Evolutionary conservation across 2,329 filamentous ascomycete genomes (phyloP).

Genomic region (Hypomyces perniciosus): DNA sequence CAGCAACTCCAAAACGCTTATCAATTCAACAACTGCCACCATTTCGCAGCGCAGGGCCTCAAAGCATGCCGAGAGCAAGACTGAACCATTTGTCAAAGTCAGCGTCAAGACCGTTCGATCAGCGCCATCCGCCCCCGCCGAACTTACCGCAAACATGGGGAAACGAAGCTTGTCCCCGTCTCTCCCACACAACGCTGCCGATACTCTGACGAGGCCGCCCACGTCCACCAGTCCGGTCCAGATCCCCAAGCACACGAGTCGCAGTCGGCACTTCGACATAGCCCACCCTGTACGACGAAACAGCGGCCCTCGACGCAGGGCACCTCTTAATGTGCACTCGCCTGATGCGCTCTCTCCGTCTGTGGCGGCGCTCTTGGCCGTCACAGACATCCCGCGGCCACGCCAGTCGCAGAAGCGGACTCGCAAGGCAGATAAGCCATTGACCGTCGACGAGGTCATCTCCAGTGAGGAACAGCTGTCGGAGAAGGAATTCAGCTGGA

Average conservation of each 20-base stretch:
- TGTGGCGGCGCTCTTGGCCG: slow-evolving; percentile 54
- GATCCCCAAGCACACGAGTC: slow-evolving; percentile 43
- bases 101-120: slow-evolving; percentile 16
- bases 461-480: slow-evolving; percentile 44
- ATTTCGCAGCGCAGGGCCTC: slow-evolving; percentile 18
- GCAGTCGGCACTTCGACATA: slow-evolving; percentile 22
- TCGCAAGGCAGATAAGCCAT: slow-evolving; percentile 19
- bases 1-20: not conserved
- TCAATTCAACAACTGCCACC: slow-evolving; percentile 3
- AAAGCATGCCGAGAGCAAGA: slow-evolving; percentile 26
- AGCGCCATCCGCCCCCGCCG: slow-evolving; percentile 11
- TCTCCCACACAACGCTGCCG: slow-evolving; percentile 22
- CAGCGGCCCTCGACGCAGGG: slow-evolving; percentile 28
- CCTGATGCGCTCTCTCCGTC: slow-evolving; percentile 53
- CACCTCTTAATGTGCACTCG: slow-evolving; percentile 39
- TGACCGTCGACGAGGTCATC: slow-evolving; percentile 53
- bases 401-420: slow-evolving; percentile 32
- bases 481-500: slow-evolving; percentile 53
- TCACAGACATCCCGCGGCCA: slow-evolving; percentile 53
- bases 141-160: slow-evolving; percentile 27
- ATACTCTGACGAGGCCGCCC: slow-evolving; percentile 24
- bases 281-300: slow-evolving; percentile 32
- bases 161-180: slow-evolving; percentile 29
- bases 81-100: slow-evolving; percentile 13
- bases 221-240: slow-evolving; percentile 47